Evolutionary conservation across 2,329 filamentous ascomycete species (phyloP).

Genomic region (Elsinoe australis): DNA sequence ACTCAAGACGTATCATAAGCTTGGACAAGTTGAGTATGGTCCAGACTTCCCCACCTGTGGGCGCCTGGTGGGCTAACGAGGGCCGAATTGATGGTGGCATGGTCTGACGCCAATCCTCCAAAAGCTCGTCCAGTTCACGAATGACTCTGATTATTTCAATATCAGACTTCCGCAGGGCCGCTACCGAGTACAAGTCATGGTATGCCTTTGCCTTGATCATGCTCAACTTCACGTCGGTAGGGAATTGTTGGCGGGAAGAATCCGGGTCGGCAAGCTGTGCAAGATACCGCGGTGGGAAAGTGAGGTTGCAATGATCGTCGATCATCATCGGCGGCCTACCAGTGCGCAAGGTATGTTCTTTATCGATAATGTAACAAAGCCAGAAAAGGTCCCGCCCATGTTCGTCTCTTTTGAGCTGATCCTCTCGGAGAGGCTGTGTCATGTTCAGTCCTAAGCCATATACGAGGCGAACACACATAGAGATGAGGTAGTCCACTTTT

Average conservation of each 20-base stretch:
- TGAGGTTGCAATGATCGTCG: slow-evolving; percentile 48
- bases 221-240: slow-evolving; percentile 19
- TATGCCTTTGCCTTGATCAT: slow-evolving; percentile 23
- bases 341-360: slow-evolving; percentile 48
- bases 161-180: slow-evolving; percentile 43
- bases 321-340: slow-evolving; percentile 46
- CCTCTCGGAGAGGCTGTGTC: slow-evolving; percentile 23
- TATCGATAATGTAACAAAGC: slow-evolving; percentile 49
- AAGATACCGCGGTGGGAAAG: slow-evolving; percentile 39
- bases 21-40: slow-evolving; percentile 38
- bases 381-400: slow-evolving; percentile 44
- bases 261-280: slow-evolving; percentile 13
- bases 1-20: slow-evolving; percentile 47
- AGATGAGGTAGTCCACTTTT: neutral
- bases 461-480: slow-evolving; percentile 1
- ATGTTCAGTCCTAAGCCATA: slow-evolving; percentile 5
- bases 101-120: slow-evolving; percentile 49
- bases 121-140: slow-evolving; percentile 49
- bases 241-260: neutral
- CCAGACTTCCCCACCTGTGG: slow-evolving; percentile 26
- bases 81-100: slow-evolving; percentile 42
- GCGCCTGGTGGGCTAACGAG: slow-evolving; percentile 38
- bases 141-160: slow-evolving; percentile 49
- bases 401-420: slow-evolving; percentile 20
- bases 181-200: slow-evolving; percentile 25